Percentiles rank a stretch among this genome's conserved stretches.
Evolutionary conservation across 1,284 basidiomycete genomes (phyloP).

Genomic region (Trichosporon coremiiforme): DNA sequence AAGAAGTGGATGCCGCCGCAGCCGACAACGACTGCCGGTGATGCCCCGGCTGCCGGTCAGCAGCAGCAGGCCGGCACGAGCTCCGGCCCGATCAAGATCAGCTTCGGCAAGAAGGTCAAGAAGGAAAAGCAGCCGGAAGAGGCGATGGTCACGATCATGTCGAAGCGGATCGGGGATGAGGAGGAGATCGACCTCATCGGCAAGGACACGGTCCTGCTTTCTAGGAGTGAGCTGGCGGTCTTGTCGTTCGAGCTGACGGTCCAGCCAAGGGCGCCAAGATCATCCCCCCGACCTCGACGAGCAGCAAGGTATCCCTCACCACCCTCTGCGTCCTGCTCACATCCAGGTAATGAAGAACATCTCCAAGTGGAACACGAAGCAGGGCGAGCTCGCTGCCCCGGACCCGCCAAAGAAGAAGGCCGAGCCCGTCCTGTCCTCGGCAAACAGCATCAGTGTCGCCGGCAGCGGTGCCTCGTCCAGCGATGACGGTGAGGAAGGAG

Average conservation of each 20-base stretch:
- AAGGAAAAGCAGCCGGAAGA: conserved; percentile 41
- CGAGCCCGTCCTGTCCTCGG: conserved; percentile 43
- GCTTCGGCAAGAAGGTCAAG: conserved; percentile 18
- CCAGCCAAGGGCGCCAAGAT: conserved; percentile 63
- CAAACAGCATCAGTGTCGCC: conserved; percentile 38
- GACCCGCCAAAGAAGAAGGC: conserved; percentile 33
- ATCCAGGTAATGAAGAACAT: conserved; percentile 80
- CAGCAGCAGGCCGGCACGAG: background rate
- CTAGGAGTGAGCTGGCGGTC: conserved; percentile 47
- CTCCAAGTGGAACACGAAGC: conserved; percentile 91
- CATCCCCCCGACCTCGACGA: conserved; percentile 78
- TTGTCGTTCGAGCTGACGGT: conserved; percentile 25
- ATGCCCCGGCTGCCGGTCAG: background rate
- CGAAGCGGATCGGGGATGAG: conserved; percentile 57
- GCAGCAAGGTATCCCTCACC: conserved; percentile 70
- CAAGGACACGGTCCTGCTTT: conserved; percentile 54
- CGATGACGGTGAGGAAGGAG: background rate
- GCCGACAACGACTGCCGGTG: background rate
- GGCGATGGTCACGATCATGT: conserved; percentile 43
- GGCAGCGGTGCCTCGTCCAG: background rate
- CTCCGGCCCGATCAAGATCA: conserved; percentile 47
- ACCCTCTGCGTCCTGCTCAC: conserved; percentile 17
- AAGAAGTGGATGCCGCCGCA: conserved; percentile 8
- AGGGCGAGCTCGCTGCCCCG: conserved; percentile 67
- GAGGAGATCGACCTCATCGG: conserved; percentile 67